Percentiles rank a stretch among this genome's conserved stretches.
Conservation (phyloP, 768 basidiomycete species). For the Tulasnella sp. region DNA sequence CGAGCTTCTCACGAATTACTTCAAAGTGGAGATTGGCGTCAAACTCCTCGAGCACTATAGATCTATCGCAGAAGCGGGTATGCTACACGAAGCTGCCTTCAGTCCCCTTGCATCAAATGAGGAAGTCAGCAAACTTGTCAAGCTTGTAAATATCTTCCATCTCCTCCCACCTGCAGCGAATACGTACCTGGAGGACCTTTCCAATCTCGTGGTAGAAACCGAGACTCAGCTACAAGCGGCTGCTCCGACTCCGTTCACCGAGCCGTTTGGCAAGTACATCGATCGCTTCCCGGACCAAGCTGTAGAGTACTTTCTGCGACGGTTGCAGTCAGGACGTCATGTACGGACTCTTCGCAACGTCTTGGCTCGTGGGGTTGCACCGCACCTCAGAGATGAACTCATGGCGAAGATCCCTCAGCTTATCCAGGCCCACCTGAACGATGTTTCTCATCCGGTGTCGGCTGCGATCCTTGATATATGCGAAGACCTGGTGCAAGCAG, state of each 20-base stretch:
- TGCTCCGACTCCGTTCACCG: conserved; percentile 80
- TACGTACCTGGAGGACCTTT: conserved; percentile 80
- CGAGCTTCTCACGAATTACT: conserved; percentile 93
- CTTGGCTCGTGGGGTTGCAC: conserved; percentile 67
- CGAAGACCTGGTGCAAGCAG: conserved; percentile 58
- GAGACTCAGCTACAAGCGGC: conserved; percentile 89
- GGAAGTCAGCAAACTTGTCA: conserved; percentile 83
- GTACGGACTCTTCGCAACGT: conserved; percentile 78
- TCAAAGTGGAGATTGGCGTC: conserved; percentile 98
- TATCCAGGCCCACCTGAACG: conserved; percentile 41
- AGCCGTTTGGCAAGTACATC: conserved; percentile 82
- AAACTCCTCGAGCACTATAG: conserved; percentile 96
- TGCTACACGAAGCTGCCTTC: conserved; percentile 67
- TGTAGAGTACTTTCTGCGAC: conserved; percentile 70
- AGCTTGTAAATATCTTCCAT: conserved; percentile 95
- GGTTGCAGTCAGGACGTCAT: conserved; percentile 67
- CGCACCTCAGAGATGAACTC: conserved; percentile 35
- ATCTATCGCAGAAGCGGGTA: conserved; percentile 79
- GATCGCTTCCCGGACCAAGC: conserved; percentile 84
- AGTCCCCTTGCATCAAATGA: conserved; percentile 79
- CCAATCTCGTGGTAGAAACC: conserved; percentile 80
- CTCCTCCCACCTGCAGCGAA: conserved; percentile 88
- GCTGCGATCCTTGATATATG: conserved; percentile 53
- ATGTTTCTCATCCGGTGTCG: conserved; percentile 35
- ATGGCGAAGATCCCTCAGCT: conserved; percentile 41